Base-by-base conservation (phyloP, 306 rosid genomes). In the Begonia masoniana region DNA sequence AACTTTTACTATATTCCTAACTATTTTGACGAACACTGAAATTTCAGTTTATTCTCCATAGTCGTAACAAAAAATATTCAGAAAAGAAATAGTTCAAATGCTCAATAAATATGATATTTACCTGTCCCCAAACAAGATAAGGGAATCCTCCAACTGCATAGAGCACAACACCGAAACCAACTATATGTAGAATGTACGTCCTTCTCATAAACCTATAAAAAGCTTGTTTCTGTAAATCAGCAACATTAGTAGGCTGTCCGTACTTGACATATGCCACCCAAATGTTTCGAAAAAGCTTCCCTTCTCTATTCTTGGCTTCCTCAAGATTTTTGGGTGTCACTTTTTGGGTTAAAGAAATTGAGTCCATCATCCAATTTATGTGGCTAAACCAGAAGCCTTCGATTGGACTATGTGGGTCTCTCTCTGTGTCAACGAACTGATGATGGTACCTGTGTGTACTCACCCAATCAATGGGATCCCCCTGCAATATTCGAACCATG, bases 301-400 rank as follows among this genome's bases (percentile, higher is more conserved):
- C 48, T 3, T 24, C 23, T 0, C 14, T 12, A 10, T 35, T 35
- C 39, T 36, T 0, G 51, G 5, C 39, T 3, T 50, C 16, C 1
- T 35, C 51, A 17, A 60, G 39, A 12, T 35, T 46, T 12, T 45
- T 8, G 26, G 13, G 13, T 7, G 16, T 10, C 7, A 81, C 83
- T 77, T 70, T 74, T 66, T 66, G 55, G 2, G 51, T 39, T 23
- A 78, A 48, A 51, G 64, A 58, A 50, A 65, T 65, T 56, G 74
- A 62, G 66, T 82, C 89, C 21, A 82, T 75, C 5, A 82, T 31
- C 89, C 85, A 82, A 14, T 59, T 68, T 67, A 75, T 75, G 42
- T 82, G 89, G 35, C 89, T 82, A 57, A 72, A 81, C 88, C 88
- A 81, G 58, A 81, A 77, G 43, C 88, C 88, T 64, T 75, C 73